A percentile compares a stretch with the other conserved stretches of the same genome.
Conservation (phyloP, 176 grass and related monocot genomes). For the Ensete ventricosum region DNA sequence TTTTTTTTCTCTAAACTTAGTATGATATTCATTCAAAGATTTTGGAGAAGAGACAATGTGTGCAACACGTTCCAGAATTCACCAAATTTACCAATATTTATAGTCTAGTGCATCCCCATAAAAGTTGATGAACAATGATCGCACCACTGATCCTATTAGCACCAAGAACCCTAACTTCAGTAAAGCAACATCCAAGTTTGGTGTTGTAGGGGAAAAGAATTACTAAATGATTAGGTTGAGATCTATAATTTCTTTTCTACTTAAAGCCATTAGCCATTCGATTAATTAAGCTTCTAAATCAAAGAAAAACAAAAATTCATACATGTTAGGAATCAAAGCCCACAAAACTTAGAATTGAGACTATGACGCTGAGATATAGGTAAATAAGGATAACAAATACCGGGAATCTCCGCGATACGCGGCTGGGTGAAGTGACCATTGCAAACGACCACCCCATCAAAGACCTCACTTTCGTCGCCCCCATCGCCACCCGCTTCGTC, state of each 20-base stretch:
- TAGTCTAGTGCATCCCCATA: too few species aligned
- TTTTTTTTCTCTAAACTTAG: too few species aligned
- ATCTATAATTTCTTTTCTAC: not conserved
- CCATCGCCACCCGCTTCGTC: slow-evolving; percentile 19
- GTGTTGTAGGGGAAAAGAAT: not conserved
- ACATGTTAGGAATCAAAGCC: not conserved
- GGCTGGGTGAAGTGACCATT: slow-evolving; percentile 60
- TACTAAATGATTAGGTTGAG: not conserved
- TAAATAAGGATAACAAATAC: slow-evolving; percentile 19
- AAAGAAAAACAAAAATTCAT: not conserved
- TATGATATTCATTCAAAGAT: too few species aligned
- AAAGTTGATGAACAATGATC: too few species aligned
- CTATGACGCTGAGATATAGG: not conserved
- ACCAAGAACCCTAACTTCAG: too few species aligned
- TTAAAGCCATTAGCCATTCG: not conserved
- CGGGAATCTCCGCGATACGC: slow-evolving; percentile 41
- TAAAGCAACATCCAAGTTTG: too few species aligned
- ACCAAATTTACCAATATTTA: too few species aligned
- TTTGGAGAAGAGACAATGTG: too few species aligned
- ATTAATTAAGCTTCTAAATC: not conserved
- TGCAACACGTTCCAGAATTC: too few species aligned
- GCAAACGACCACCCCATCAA: slow-evolving; percentile 62
- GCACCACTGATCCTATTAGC: too few species aligned
- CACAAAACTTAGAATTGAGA: not conserved
- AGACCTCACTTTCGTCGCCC: slow-evolving; percentile 29